These are phyloP conservation scores for Nemania sp. DNA, from an alignment of 2,329 filamentous ascomycete species.

Conservation along the genomic window DNA sequence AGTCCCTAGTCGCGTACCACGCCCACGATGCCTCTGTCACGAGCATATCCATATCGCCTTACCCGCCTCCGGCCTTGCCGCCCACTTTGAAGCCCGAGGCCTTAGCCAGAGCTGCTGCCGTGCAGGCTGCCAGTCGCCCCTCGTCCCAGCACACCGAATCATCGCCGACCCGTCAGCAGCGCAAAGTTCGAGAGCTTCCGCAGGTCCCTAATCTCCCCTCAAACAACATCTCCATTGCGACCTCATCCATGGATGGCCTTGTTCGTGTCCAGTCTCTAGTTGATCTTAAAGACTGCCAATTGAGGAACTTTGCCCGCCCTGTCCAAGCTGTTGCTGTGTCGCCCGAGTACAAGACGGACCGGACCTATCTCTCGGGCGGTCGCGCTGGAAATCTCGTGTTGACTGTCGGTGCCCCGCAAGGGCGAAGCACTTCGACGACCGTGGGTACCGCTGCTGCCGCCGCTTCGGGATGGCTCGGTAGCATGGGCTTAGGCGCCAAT, in stretches of 20 bases:
- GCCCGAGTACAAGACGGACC: conserved; percentile 88
- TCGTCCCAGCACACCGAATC: conserved; percentile 46
- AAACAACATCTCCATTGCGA: conserved; percentile 91
- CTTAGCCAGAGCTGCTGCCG: conserved; percentile 41
- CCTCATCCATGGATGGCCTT: conserved; percentile 93
- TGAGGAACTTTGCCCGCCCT: conserved; percentile 91
- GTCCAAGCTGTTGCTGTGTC: conserved; percentile 93
- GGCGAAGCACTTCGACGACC: conserved; percentile 85
- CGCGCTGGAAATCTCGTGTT: conserved; percentile 84
- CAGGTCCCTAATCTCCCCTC: conserved; percentile 74
- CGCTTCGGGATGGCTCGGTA: conserved; percentile 88
- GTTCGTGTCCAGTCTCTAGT: conserved; percentile 88
- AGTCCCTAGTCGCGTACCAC: conserved; percentile 82
- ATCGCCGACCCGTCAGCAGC: conserved; percentile 45
- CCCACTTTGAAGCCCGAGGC: conserved; percentile 49
- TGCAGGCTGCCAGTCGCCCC: conserved; percentile 43
- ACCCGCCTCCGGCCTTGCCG: conserved; percentile 65
- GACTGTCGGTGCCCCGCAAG: conserved; percentile 77
- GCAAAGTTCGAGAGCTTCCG: conserved; percentile 46
- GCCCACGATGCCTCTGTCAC: conserved; percentile 93
- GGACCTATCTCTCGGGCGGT: conserved; percentile 88
- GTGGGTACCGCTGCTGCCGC: conserved; percentile 79
- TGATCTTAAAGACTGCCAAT: conserved; percentile 84
- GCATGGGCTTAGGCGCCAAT: conserved; percentile 77
- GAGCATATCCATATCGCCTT: conserved; percentile 86